phyloP scores from a whole-genome alignment of 1,284 basidiomycete species.

The Takashimella koratensis region DNA sequence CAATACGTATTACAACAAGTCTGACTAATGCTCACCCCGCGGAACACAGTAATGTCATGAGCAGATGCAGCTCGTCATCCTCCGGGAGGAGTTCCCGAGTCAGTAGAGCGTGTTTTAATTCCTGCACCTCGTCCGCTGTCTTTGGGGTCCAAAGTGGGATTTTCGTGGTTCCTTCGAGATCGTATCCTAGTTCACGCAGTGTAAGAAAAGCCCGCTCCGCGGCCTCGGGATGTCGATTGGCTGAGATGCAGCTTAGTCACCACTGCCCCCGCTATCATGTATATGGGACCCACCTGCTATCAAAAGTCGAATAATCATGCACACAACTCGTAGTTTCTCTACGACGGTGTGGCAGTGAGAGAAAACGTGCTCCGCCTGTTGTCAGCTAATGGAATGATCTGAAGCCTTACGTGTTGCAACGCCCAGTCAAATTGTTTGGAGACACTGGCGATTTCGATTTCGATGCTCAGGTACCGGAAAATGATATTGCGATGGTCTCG shows the following conservation, averaged over 20 bases:
- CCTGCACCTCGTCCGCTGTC: conserved; percentile 14
- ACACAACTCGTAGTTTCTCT: background rate
- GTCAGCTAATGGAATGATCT: no score
- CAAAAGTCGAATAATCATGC: background rate
- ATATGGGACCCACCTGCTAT: conserved; percentile 12
- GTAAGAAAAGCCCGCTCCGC: conserved; percentile 12
- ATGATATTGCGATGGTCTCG: conserved; percentile 9
- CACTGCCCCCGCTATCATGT: background rate
- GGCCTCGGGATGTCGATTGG: conserved; percentile 11
- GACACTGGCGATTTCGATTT: conserved; percentile 20
- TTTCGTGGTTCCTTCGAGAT: conserved; percentile 11
- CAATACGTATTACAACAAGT: no score
- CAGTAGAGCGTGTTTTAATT: conserved; percentile 5
- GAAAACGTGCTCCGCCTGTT: background rate
- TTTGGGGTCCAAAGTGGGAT: conserved; percentile 9
- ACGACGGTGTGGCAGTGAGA: background rate
- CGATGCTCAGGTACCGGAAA: conserved; percentile 18
- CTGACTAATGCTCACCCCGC: background rate
- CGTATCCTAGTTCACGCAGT: conserved; percentile 21
- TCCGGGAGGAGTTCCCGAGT: conserved; percentile 4
- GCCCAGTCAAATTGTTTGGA: conserved; percentile 2
- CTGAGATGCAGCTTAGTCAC: background rate
- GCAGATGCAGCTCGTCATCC: conserved; percentile 16
- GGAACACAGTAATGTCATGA: conserved; percentile 14
- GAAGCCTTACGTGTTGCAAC: background rate